A percentile compares a stretch with the other conserved stretches of the same genome.
phyloP scores from a whole-genome alignment of 495 filamentous ascomycete species.

The Daldinia loculata region DNA sequence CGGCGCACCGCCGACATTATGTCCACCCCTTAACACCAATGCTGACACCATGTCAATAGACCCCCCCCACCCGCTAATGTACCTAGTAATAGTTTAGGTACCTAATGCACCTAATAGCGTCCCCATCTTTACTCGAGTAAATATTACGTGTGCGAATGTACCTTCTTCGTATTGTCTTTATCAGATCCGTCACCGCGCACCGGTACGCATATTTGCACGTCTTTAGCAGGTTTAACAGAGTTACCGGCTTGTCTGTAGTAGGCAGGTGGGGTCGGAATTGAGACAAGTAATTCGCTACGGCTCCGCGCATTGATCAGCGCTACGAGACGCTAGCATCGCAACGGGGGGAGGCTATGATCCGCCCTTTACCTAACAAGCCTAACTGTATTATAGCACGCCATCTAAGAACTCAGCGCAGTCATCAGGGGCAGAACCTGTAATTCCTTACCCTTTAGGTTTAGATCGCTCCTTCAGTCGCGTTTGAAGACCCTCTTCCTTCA shows the following conservation, averaged over 20 bases:
- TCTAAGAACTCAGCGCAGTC: slow-evolving; percentile 2
- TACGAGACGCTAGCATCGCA: slow-evolving; percentile 22
- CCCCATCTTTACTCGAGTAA: slow-evolving; percentile 4
- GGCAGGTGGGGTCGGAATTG: slow-evolving; percentile 20
- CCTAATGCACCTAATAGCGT: neutral
- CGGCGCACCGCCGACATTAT: no score
- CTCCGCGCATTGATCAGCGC: slow-evolving; percentile 23
- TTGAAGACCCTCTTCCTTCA: neutral
- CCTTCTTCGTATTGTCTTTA: slow-evolving; percentile 24
- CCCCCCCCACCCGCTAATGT: no score
- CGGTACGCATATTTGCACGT: neutral
- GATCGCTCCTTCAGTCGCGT: neutral
- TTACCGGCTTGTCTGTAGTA: slow-evolving; percentile 22
- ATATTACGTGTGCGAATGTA: slow-evolving; percentile 19
- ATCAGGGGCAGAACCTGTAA: slow-evolving; percentile 14
- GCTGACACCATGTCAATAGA: no score
- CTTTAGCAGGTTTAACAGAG: slow-evolving; percentile 12
- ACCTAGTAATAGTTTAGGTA: no score
- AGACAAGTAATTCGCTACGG: slow-evolving; percentile 19
- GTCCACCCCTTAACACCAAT: no score
- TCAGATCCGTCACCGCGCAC: slow-evolving; percentile 26
- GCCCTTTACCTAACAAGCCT: slow-evolving; percentile 15
- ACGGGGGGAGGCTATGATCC: slow-evolving; percentile 22
- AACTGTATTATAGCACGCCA: slow-evolving; percentile 31
- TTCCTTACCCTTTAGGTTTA: neutral